Conservation (phyloP, 2,329 filamentous ascomycete genomes). For the Fusarium protoensiforme region DNA sequence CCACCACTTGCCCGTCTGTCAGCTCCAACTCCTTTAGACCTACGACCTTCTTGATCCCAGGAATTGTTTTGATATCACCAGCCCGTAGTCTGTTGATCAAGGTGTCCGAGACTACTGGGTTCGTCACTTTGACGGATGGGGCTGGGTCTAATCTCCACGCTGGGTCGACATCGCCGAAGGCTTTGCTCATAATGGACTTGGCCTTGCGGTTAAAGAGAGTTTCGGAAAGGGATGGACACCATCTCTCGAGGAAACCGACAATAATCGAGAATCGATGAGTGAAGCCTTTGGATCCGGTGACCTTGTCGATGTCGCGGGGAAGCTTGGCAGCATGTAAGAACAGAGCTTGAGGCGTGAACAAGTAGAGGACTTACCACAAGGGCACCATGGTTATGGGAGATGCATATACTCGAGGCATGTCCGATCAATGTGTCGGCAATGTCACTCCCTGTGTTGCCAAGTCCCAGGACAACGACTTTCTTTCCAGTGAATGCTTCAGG, state of each 20-base stretch:
- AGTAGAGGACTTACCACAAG: neutral
- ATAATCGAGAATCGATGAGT: neutral
- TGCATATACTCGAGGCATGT: neutral
- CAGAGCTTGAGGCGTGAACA: neutral
- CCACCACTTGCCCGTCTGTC: constrained; percentile 43
- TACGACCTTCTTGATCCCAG: neutral
- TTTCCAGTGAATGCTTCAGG: neutral
- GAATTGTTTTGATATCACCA: constrained; percentile 23
- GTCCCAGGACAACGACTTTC: neutral
- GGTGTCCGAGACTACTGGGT: constrained; percentile 44
- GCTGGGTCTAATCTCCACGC: constrained; percentile 38
- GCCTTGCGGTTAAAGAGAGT: neutral
- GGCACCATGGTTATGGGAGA: neutral
- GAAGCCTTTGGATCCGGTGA: neutral
- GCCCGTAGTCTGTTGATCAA: constrained; percentile 50
- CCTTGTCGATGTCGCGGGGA: neutral
- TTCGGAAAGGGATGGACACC: neutral
- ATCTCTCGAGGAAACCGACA: neutral
- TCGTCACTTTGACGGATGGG: constrained; percentile 40
- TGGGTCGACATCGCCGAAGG: neutral
- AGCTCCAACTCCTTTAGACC: constrained; percentile 39
- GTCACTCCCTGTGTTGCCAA: neutral
- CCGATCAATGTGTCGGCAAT: neutral
- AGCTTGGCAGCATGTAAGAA: neutral
- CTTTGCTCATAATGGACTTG: neutral